Percentiles rank a stretch among this genome's conserved stretches.
Conservation (phyloP, 306 rosid species). For the Fagus crenata region DNA sequence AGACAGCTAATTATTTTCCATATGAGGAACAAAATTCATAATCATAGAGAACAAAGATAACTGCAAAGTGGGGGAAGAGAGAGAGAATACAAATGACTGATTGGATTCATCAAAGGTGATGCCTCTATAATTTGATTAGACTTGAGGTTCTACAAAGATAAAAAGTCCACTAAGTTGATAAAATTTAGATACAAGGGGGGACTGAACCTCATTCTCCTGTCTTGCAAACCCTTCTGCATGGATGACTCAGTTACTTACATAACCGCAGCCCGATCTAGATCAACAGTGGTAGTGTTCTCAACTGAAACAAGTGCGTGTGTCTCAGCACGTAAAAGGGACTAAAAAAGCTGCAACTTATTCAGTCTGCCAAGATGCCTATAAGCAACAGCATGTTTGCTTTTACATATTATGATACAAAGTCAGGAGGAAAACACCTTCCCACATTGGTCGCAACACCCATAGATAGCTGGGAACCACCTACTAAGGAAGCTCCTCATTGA, state of each 20-base stretch:
- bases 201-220: neutral
- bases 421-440: neutral
- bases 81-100: too few species aligned
- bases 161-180: too few species aligned
- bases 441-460: neutral
- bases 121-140: too few species aligned
- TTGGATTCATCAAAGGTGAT: too few species aligned
- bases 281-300: neutral
- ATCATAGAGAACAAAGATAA: too few species aligned
- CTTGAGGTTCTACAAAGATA: too few species aligned
- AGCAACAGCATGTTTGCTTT: neutral
- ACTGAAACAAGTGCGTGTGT: neutral
- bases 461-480: neutral
- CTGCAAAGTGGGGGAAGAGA: too few species aligned
- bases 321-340: neutral
- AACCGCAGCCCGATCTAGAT: neutral
- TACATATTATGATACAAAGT: neutral
- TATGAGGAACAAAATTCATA: too few species aligned
- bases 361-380: neutral
- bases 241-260: neutral
- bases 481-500: neutral
- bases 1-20: too few species aligned
- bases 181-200: neutral
- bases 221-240: neutral
- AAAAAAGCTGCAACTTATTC: neutral